phyloP scores from a whole-genome alignment of 345 rosid species.

The Murraya koenigii region DNA sequence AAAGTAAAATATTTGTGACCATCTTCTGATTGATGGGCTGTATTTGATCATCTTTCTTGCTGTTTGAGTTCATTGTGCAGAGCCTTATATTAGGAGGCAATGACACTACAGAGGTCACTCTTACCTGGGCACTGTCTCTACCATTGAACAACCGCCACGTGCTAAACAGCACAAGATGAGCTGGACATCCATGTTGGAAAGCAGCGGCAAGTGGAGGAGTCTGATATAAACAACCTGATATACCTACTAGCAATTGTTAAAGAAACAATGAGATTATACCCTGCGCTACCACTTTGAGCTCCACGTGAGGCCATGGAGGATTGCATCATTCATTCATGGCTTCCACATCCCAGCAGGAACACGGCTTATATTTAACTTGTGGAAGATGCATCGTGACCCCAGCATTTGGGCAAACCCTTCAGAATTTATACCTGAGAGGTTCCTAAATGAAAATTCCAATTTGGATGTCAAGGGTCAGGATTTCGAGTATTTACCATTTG shows the following conservation, averaged over 20 bases:
- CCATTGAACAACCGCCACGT: conserved; percentile 32
- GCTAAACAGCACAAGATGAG: conserved; percentile 41
- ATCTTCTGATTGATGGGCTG: background rate
- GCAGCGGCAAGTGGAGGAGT: conserved; percentile 33
- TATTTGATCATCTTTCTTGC: background rate
- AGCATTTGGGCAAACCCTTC: conserved; percentile 14
- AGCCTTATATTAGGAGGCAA: conserved; percentile 49
- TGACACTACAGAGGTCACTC: conserved; percentile 37
- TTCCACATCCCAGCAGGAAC: conserved; percentile 38
- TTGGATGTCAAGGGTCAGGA: conserved; percentile 22
- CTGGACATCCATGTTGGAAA: conserved; percentile 28
- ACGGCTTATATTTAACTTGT: conserved; percentile 20
- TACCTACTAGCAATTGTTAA: conserved; percentile 43
- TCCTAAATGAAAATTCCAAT: conserved; percentile 18
- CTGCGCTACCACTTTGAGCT: conserved; percentile 29
- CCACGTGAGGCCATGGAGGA: conserved; percentile 32
- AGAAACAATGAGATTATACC: conserved; percentile 43
- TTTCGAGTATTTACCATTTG: conserved; percentile 29
- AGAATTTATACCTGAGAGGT: conserved; percentile 31
- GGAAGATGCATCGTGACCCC: conserved; percentile 28
- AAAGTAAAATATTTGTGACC: background rate
- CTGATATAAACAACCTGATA: conserved; percentile 33
- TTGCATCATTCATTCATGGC: conserved; percentile 23
- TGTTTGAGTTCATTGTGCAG: conserved; percentile 25
- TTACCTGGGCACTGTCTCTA: conserved; percentile 44